phyloP scores from a whole-genome alignment of 495 filamentous ascomycete genomes.

The Halenospora varia region DNA sequence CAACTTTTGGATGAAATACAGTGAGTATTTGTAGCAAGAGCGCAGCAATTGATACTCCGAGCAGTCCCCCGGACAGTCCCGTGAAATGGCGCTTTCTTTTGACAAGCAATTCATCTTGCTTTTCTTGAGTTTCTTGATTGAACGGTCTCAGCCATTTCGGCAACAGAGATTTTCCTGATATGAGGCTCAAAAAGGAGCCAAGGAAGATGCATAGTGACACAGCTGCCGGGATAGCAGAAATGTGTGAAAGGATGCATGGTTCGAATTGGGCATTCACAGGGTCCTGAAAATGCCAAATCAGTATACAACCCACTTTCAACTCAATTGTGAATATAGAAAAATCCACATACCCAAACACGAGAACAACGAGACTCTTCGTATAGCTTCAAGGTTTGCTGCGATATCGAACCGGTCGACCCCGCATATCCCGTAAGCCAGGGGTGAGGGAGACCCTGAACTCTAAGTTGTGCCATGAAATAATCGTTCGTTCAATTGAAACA shows the following conservation, averaged over 20 bases:
- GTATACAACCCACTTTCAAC: neutral
- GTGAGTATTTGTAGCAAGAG: conserved; percentile 37
- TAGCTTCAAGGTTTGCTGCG: neutral
- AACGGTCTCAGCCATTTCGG: conserved; percentile 51
- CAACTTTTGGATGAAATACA: conserved; percentile 29
- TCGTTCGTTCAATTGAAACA: neutral
- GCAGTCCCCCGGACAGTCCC: conserved; percentile 35
- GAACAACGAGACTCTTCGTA: neutral
- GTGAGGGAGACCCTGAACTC: neutral
- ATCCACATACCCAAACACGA: neutral
- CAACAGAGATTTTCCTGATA: conserved; percentile 27
- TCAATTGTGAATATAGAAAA: neutral
- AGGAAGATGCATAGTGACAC: conserved; percentile 37
- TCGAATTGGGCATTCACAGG: conserved; percentile 43
- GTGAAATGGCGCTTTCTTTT: conserved; percentile 25
- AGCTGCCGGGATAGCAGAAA: conserved; percentile 42
- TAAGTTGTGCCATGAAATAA: neutral
- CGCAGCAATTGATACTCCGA: conserved; percentile 38
- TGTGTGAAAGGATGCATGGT: conserved; percentile 41
- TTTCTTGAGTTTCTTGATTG: conserved; percentile 37
- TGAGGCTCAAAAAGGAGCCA: conserved; percentile 28
- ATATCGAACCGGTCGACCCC: neutral
- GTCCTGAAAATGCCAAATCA: conserved; percentile 35
- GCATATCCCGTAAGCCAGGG: neutral
- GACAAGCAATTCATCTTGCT: conserved; percentile 26